Evolutionary conservation across 495 filamentous ascomycete species (phyloP).

Genomic region (Achaetomiella virescens): DNA sequence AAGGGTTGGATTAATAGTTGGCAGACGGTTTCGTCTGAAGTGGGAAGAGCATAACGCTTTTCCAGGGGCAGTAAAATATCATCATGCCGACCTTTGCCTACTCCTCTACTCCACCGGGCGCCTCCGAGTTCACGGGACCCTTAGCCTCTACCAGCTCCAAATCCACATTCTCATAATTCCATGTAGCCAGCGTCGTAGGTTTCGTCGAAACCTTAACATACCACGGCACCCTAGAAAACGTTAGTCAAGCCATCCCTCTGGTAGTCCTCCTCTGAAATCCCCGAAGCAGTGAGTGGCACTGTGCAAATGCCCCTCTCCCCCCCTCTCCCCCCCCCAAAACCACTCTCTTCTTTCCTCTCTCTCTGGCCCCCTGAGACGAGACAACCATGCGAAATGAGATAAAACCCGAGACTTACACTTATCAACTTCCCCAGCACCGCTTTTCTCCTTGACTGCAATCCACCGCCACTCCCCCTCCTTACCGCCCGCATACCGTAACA

Average conservation of each 20-base stretch:
- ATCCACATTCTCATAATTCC: slow-evolving; percentile 13
- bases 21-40: no score
- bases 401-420: slow-evolving; percentile 6
- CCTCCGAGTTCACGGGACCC: slow-evolving; percentile 16
- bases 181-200: slow-evolving; percentile 12
- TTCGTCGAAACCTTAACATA: slow-evolving; percentile 11
- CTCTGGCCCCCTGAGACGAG: no score
- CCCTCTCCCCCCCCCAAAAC: no score
- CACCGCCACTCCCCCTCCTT: slow-evolving; percentile 9
- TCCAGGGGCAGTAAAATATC: no score
- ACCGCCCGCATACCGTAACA: slow-evolving; percentile 13
- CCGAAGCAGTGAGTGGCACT: neutral
- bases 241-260: neutral
- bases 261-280: no score
- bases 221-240: slow-evolving; percentile 10
- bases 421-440: neutral
- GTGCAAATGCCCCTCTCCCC: no score
- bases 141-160: slow-evolving; percentile 16
- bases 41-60: no score
- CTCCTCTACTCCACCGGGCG: slow-evolving; percentile 21
- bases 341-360: no score
- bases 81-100: no score
- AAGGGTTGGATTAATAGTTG: no score
- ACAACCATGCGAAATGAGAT: neutral
- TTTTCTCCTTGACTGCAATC: slow-evolving; percentile 19